Evolutionary conservation across 495 filamentous ascomycete species (phyloP), one percentile per base, ranked within the genome.

Genomic region (Hypoxylon perforatum): DNA sequence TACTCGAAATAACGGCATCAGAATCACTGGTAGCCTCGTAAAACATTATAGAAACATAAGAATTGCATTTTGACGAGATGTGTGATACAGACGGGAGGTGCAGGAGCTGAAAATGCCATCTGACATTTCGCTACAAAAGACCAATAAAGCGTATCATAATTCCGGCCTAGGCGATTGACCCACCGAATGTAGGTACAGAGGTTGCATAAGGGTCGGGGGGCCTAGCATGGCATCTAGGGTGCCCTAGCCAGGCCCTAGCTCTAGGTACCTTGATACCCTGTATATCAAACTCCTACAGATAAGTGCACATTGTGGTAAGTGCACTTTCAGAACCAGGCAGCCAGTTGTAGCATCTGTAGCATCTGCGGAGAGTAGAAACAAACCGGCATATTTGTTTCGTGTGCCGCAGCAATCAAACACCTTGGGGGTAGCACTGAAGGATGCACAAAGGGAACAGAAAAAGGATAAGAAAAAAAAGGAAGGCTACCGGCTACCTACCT

Each of bases 71-170:
- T 56, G 28, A 50, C 28, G 18, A 57, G 41, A 51, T 38, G 14
- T 35, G 30, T 11, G 35, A 15, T 42, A n/a, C 39, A 30, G 15
- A 39, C 45, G 25, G 47, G 15, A 56, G 28, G 25, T 53, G 53
- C 54, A 54, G 48, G 38, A 65, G 54, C 54, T 58, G 53, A 58
- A 55, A 59, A 36, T 8, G 12, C n/a, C 11, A 15, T 45, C 28
- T 53, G 48, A 56, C 28, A 51, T 49, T 50, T 39, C 44, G 30
- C 22, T 59, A 55, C 55, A 49, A 45, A 54, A 50, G 18, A 42
- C 55, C 25, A 63, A 30, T 41, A 46, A 48, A 44, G 65, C 60
- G 56, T 33, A 63, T 69, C 65, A 21, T 55, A 63, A 69, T 63
- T 60, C 65, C 60, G 50, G 54, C 9, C 48, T 48, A 50, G 47